These are phyloP conservation scores for Phialophora macrospora DNA, from an alignment of 2,329 filamentous ascomycete genomes.

Conservation along the genomic window DNA sequence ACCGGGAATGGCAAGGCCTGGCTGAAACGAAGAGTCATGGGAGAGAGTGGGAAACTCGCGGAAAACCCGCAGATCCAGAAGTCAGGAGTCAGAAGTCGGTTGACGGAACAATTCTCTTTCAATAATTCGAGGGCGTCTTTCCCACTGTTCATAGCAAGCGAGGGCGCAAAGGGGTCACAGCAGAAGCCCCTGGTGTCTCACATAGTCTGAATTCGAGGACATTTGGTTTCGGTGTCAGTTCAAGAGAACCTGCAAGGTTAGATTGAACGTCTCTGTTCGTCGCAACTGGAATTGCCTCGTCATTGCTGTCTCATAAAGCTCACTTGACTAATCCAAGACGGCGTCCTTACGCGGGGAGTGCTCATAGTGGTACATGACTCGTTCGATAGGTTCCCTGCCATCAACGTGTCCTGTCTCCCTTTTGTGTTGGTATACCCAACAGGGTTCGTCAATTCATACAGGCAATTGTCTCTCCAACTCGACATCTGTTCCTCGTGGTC, in stretches of 20 bases:
- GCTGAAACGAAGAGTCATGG: too few relatives aligned
- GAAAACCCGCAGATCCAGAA: neutral
- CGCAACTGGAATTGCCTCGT: neutral
- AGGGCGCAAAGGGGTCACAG: slow-evolving; percentile 15
- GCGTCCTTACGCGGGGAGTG: neutral
- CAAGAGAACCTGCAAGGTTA: neutral
- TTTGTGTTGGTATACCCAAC: neutral
- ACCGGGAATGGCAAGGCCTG: neutral
- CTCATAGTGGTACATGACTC: neutral
- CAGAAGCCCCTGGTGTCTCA: neutral
- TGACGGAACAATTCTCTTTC: neutral
- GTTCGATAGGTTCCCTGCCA: neutral
- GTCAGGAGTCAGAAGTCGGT: neutral
- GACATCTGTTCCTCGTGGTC: neutral
- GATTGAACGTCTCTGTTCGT: neutral
- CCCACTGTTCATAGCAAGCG: slow-evolving; percentile 26
- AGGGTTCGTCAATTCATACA: neutral
- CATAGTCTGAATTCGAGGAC: neutral
- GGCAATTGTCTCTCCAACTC: neutral
- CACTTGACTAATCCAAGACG: neutral
- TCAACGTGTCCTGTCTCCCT: neutral
- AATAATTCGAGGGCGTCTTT: neutral
- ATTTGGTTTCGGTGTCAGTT: neutral
- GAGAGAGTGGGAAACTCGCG: neutral
- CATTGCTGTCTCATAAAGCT: neutral